Conservation (phyloP, 2,329 filamentous ascomycete species). For the Hansfordia pulvinata region DNA sequence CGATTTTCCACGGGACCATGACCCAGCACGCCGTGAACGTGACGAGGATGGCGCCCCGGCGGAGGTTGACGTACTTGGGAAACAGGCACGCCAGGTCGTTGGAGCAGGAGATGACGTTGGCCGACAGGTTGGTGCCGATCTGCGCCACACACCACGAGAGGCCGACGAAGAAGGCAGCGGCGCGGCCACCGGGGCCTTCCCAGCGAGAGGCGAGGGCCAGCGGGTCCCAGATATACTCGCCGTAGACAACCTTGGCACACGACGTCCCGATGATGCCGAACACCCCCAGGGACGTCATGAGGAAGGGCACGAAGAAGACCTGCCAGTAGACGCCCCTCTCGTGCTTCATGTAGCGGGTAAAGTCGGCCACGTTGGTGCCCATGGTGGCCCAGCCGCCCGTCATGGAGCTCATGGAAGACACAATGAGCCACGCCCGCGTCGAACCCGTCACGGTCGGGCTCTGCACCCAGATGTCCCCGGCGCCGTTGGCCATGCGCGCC, state of each 20-base stretch:
- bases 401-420: slow-evolving; percentile 9
- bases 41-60: slow-evolving; percentile 15
- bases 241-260: slow-evolving; percentile 28
- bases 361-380: slow-evolving; percentile 34
- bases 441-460: slow-evolving; percentile 24
- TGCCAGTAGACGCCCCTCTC: slow-evolving; percentile 30
- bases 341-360: slow-evolving; percentile 21
- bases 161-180: slow-evolving; percentile 17
- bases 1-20: slow-evolving; percentile 20
- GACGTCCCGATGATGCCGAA: slow-evolving; percentile 33
- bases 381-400: slow-evolving; percentile 33
- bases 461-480: slow-evolving; percentile 28
- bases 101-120: slow-evolving; percentile 15
- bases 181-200: slow-evolving; percentile 15
- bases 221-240: slow-evolving; percentile 32
- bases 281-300: slow-evolving; percentile 29
- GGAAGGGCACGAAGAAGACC: slow-evolving; percentile 30
- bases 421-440: slow-evolving; percentile 11
- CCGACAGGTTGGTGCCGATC: slow-evolving; percentile 15
- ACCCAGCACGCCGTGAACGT: slow-evolving; percentile 19
- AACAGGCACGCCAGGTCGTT: slow-evolving; percentile 16
- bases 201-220: slow-evolving; percentile 29
- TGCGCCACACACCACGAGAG: slow-evolving; percentile 24
- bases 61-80: slow-evolving; percentile 17
- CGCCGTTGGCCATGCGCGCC: slow-evolving; percentile 28